Evolutionary conservation across 257 asterid species (phyloP).

Genomic region (Nicotiana knightiana): DNA sequence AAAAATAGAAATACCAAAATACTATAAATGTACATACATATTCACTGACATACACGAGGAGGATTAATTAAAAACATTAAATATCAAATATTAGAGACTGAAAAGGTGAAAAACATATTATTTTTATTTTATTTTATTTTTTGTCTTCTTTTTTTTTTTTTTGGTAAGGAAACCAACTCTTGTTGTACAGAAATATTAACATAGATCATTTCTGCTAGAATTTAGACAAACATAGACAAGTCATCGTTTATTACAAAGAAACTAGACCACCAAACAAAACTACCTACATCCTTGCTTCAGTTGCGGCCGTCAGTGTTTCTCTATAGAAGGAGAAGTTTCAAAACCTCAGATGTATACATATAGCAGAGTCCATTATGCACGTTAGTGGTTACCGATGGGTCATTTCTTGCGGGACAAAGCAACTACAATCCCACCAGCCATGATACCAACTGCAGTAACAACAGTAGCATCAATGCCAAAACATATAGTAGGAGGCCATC

Average conservation of each 20-base stretch:
- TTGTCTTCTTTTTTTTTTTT: no score
- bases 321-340: background rate
- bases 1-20: no score
- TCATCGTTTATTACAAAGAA: background rate
- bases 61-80: no score
- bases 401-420: constrained; percentile 18
- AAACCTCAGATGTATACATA: background rate
- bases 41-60: no score
- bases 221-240: background rate
- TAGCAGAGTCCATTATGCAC: background rate
- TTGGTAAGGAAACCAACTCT: background rate
- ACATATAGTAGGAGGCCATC: background rate
- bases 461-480: background rate
- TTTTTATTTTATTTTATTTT: no score
- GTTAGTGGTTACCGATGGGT: background rate
- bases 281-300: background rate
- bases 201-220: background rate
- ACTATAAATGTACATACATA: no score
- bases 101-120: no score
- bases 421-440: constrained; percentile 16
- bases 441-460: constrained; percentile 17
- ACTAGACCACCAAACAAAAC: background rate
- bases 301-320: background rate
- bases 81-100: no score
- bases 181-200: background rate